Conservation (phyloP, 2,329 filamentous ascomycete species). For the Macrophomina phaseolina region DNA sequence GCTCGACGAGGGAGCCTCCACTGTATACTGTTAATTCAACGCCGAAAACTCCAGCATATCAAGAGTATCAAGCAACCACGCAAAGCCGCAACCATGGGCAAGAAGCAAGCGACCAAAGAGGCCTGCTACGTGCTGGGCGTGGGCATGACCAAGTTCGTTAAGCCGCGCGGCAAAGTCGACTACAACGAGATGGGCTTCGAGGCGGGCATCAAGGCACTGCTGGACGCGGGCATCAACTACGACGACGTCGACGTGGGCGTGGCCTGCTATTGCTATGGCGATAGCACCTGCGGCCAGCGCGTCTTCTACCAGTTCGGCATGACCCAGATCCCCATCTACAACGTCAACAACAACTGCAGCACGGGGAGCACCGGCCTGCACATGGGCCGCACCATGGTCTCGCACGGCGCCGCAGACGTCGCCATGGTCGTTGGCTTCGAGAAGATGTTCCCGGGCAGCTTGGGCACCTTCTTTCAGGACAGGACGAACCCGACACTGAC, state of each 20-base stretch:
- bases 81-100: conserved; percentile 5
- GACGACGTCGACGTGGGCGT: conserved; percentile 82
- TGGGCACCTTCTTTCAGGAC: conserved; percentile 85
- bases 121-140: conserved; percentile 91
- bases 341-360: conserved; percentile 98
- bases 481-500: conserved; percentile 79
- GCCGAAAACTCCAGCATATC: background rate
- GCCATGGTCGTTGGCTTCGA: conserved; percentile 94
- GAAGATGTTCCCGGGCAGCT: conserved; percentile 94
- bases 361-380: conserved; percentile 91
- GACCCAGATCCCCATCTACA: conserved; percentile 95
- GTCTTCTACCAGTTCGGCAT: conserved; percentile 99
- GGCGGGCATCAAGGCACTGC: conserved; percentile 85
- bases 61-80: background rate
- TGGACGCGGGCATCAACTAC: conserved; percentile 87
- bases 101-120: conserved; percentile 32
- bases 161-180: conserved; percentile 90
- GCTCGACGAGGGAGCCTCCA: no score
- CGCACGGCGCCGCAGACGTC: conserved; percentile 82
- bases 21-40: background rate
- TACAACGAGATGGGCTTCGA: conserved; percentile 95
- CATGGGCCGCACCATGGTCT: conserved; percentile 81
- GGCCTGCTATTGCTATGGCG: conserved; percentile 98
- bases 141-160: conserved; percentile 99
- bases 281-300: conserved; percentile 91